A percentile compares a stretch with the other conserved stretches of the same genome.
Conservation (phyloP, 768 basidiomycete species). For the Nidularia pulvinata region DNA sequence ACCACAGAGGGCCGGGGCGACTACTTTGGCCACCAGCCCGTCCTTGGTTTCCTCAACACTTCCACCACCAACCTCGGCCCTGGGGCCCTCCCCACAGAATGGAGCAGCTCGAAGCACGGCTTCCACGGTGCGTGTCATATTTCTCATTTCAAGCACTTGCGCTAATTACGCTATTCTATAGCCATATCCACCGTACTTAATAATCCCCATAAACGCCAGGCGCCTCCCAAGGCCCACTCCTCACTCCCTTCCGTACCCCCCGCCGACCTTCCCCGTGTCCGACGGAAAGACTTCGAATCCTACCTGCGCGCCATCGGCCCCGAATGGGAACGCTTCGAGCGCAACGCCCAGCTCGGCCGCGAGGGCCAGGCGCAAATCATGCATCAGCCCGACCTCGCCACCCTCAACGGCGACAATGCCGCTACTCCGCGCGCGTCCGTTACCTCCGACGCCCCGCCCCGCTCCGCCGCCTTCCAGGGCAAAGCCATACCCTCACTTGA, state of each 20-base stretch:
- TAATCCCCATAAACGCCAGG: constrained; percentile 81
- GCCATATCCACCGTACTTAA: constrained; percentile 95
- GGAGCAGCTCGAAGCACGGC: constrained; percentile 83
- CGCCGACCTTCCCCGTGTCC: constrained; percentile 78
- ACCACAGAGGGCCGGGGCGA: constrained; percentile 66
- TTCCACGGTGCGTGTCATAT: constrained; percentile 72
- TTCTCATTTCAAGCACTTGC: not conserved
- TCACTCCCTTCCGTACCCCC: constrained; percentile 69
- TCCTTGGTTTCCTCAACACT: constrained; percentile 45
- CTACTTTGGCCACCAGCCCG: constrained; percentile 57
- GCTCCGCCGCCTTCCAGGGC: constrained; percentile 20
- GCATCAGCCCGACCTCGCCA: constrained; percentile 18
- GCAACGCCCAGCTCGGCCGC: constrained; percentile 32
- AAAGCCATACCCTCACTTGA: constrained; percentile 68
- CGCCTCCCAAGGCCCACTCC: constrained; percentile 89
- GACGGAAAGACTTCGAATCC: constrained; percentile 80
- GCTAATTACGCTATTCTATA: constrained; percentile 21
- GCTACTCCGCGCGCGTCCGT: constrained; percentile 17
- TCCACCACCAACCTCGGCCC: constrained; percentile 48
- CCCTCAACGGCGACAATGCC: constrained; percentile 12
- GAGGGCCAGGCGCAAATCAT: constrained; percentile 35
- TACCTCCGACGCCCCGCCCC: constrained; percentile 11
- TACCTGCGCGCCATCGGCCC: constrained; percentile 73
- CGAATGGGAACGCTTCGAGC: constrained; percentile 80
- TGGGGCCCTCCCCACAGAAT: constrained; percentile 56